These are phyloP conservation scores for Phtheirospermum japonicum DNA, from an alignment of 257 asterid species.

Conservation along the genomic window DNA sequence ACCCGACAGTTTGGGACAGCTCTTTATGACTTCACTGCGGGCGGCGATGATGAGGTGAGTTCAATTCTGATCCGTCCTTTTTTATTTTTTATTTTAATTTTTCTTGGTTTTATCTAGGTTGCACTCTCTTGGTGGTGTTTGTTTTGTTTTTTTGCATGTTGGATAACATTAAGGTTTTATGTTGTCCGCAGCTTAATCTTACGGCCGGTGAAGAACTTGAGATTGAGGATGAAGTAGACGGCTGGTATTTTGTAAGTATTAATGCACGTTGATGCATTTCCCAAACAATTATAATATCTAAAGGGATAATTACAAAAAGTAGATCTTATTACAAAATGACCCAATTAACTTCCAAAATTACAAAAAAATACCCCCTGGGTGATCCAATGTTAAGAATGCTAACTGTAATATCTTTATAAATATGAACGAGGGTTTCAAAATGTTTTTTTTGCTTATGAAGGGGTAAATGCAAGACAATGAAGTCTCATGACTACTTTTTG, in stretches of 20 bases:
- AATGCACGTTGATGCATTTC: conserved; percentile 16
- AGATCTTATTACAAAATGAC: neutral
- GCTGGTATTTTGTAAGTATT: conserved; percentile 95
- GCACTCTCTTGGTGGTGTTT: conserved; percentile 24
- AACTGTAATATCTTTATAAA: too few relatives aligned
- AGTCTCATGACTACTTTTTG: too few relatives aligned
- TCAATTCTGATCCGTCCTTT: neutral
- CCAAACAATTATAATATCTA: neutral
- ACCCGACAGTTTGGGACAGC: conserved; percentile 76
- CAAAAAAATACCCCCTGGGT: neutral
- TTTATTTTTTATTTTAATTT: neutral
- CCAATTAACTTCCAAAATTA: neutral
- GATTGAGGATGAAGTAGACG: conserved; percentile 97
- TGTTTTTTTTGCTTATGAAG: too few relatives aligned
- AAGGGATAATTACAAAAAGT: neutral
- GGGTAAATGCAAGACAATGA: too few relatives aligned
- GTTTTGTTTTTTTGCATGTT: conserved; percentile 21
- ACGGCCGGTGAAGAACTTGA: conserved; percentile 92
- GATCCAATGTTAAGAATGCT: too few relatives aligned
- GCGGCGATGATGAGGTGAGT: conserved; percentile 98
- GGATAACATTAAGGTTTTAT: conserved; percentile 29
- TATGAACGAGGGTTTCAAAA: too few relatives aligned
- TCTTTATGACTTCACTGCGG: conserved; percentile 97
- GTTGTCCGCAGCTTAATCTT: conserved; percentile 69
- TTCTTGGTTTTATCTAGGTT: neutral